Evolutionary conservation across 345 rosid genomes (phyloP), one percentile per base, ranked within the genome.

Genomic region (Citrus trifoliata): DNA sequence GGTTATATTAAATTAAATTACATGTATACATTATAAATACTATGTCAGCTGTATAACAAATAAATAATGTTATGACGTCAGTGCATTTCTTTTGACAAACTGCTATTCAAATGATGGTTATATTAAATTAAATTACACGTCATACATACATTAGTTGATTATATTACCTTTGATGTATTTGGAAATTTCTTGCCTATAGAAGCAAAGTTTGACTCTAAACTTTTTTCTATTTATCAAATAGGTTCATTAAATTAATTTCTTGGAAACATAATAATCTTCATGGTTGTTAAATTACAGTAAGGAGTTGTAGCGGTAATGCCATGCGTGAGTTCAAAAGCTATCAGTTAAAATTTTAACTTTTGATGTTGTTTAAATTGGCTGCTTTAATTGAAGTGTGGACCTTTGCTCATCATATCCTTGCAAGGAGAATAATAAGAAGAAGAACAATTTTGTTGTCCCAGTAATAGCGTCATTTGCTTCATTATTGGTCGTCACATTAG

Each of bases 401-500:
- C 85, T 77, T n/a, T 85, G 80, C 66, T 27, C 73, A 16, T 70
- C 79, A 19, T 40, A 5, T 67, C 73, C 80, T 14, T 82, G 84
- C 25, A 62, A 53, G 58, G 2, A 53, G 58, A 53, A 33, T 27
- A 69, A 56, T 10, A 79, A 78, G 70, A 77, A 70, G 30, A 79
- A 75, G 70, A 75, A 35, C 4, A 75, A 4, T 10, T 1, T 67
- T n/a, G 67, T 76, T 42, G 72, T 72, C n/a, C 78, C 83, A 13
- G 55, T 85, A 10, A 69, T 32, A 3, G 83, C 38, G 35, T 62
- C 80, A 4, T 38, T 55, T 61, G 77, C 67, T 61, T 69, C 82
- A 5, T 77, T 19, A 64, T 30, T 64, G 5, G 7, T 76, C 2
- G 2, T 80, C 67, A 42, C 70, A 1, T 8, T 76, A 21, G 38